Conservation (phyloP, 257 asterid species). For the Craterostigma plantagineum region DNA sequence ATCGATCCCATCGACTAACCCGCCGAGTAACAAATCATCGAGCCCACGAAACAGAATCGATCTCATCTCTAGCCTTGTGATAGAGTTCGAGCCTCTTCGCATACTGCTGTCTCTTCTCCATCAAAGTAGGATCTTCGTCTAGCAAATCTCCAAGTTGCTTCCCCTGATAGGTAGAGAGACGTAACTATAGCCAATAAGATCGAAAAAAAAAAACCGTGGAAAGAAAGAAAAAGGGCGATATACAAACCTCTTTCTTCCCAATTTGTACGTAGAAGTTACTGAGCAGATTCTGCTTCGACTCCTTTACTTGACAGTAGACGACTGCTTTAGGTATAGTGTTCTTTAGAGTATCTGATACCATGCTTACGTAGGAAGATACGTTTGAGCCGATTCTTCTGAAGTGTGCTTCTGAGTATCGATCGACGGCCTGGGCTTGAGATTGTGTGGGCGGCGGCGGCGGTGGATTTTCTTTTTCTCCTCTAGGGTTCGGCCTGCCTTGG, state of each 20-base stretch:
- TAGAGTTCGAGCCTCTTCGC: constrained; percentile 73
- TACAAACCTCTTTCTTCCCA: constrained; percentile 91
- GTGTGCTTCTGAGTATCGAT: constrained; percentile 57
- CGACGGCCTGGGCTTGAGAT: constrained; percentile 10
- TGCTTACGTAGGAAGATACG: constrained; percentile 53
- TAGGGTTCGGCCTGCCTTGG: constrained; percentile 20
- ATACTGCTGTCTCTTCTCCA: constrained; percentile 61
- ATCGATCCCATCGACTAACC: no score
- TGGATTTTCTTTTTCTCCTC: constrained; percentile 15
- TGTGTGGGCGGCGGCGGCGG: background rate
- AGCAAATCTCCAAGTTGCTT: constrained; percentile 42
- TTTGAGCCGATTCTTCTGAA: constrained; percentile 84
- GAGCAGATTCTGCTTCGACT: constrained; percentile 64
- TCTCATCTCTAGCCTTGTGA: constrained; percentile 83
- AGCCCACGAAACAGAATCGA: constrained; percentile 60
- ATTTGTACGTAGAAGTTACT: constrained; percentile 53
- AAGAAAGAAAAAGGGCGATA: background rate
- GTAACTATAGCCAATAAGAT: no score
- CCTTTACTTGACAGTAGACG: constrained; percentile 85
- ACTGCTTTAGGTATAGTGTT: constrained; percentile 78
- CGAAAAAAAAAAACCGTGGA: no score
- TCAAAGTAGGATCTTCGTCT: constrained; percentile 81
- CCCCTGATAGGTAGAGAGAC: no score
- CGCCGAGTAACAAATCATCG: constrained; percentile 14
- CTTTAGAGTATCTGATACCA: constrained; percentile 58